Evolutionary conservation across 2,329 filamentous ascomycete genomes (phyloP).

Genomic region (Diaporthe longicolla): DNA sequence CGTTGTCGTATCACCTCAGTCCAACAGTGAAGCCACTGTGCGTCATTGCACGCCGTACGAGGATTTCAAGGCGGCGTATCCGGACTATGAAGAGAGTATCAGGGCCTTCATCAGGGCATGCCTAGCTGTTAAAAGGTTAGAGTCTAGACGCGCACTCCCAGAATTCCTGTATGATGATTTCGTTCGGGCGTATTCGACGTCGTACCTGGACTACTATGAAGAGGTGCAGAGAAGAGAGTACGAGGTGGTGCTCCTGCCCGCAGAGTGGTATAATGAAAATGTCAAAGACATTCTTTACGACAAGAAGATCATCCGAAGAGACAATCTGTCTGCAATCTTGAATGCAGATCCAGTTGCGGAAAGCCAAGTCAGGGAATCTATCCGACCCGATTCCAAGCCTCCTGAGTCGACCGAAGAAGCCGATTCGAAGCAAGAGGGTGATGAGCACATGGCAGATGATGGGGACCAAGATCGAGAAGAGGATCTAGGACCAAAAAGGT

Average conservation of each 20-base stretch:
- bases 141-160: constrained; percentile 47
- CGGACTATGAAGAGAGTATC: constrained; percentile 49
- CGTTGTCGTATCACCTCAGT: not conserved
- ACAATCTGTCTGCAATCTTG: constrained; percentile 49
- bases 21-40: not conserved
- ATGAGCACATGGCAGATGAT: constrained; percentile 29
- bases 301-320: constrained; percentile 48
- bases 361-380: constrained; percentile 29
- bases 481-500: not conserved
- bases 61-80: constrained; percentile 49
- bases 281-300: constrained; percentile 49
- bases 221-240: constrained; percentile 47
- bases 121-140: constrained; percentile 49
- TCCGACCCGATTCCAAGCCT: constrained; percentile 1
- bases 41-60: constrained; percentile 46
- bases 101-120: constrained; percentile 51
- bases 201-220: constrained; percentile 50
- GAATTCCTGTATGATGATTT: constrained; percentile 54
- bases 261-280: constrained; percentile 53
- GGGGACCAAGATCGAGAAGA: not conserved
- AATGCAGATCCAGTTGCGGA: constrained; percentile 49
- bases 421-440: not conserved
- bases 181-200: constrained; percentile 52
- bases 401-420: not conserved
- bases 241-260: constrained; percentile 46